A percentile compares a stretch with the other conserved stretches of the same genome.
Evolutionary conservation across 768 basidiomycete genomes (phyloP).

Genomic region (Suillus subaureus): DNA sequence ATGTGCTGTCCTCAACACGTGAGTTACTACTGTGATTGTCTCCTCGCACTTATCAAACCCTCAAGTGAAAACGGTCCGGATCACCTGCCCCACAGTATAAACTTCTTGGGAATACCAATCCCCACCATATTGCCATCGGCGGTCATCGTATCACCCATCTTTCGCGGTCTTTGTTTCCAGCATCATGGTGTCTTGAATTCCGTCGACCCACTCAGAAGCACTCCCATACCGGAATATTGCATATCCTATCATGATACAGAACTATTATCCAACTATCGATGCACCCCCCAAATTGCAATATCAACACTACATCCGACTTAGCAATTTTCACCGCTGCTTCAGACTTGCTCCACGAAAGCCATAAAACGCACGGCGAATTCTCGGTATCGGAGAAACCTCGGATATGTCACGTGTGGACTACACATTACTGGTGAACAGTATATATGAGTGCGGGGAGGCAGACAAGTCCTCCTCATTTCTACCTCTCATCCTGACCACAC

Average conservation of each 20-base stretch:
- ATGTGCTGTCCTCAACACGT: background rate
- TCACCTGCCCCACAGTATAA: background rate
- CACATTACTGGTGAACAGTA: background rate
- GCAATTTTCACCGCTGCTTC: background rate
- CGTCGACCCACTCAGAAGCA: background rate
- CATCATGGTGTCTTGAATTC: background rate
- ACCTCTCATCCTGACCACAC: conserved; percentile 15
- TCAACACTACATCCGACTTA: too few species aligned
- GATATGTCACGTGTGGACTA: conserved; percentile 22
- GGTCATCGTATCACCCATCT: background rate
- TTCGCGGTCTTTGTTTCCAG: background rate
- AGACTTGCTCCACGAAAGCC: background rate
- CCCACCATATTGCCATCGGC: background rate
- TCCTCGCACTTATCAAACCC: background rate
- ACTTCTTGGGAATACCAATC: background rate
- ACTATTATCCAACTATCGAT: background rate
- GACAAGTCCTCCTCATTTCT: background rate
- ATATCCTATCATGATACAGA: background rate
- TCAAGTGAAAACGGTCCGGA: background rate
- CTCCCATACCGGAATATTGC: background rate
- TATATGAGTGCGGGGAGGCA: conserved; percentile 11
- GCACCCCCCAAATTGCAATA: background rate
- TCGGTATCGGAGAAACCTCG: conserved; percentile 10
- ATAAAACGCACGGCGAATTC: conserved; percentile 3
- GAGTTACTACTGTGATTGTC: background rate